A percentile compares a stretch with the other conserved stretches of the same genome.
Evolutionary conservation across 192 early-diverging fungal genomes (phyloP).

Genomic region (Entomortierella beljakovae): DNA sequence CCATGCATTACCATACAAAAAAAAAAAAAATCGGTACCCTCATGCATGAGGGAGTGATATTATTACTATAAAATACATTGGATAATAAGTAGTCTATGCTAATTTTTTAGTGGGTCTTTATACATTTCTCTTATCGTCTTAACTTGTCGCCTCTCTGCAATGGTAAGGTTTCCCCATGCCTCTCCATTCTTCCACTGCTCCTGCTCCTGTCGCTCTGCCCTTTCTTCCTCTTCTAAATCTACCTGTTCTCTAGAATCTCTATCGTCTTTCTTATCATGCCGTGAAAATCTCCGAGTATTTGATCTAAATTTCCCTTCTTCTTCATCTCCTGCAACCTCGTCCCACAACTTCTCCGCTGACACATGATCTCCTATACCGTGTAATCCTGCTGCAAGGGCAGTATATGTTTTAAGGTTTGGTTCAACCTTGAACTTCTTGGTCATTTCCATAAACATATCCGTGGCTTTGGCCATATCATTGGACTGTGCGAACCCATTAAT

Average conservation of each 20-base stretch:
- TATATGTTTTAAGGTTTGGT: constrained; percentile 49
- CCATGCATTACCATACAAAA: neutral
- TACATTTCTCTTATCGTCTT: constrained; percentile 28
- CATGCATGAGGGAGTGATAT: neutral
- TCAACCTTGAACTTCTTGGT: constrained; percentile 23
- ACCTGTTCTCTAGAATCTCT: neutral
- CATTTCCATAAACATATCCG: constrained; percentile 35
- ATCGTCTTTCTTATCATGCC: neutral
- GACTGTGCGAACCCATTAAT: constrained; percentile 37
- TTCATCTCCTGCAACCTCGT: constrained; percentile 24
- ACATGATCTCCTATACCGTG: constrained; percentile 30
- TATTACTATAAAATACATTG: neutral
- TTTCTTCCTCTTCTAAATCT: neutral
- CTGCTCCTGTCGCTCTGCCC: neutral
- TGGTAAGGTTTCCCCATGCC: neutral
- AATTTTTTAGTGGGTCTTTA: constrained; percentile 16
- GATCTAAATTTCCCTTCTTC: neutral
- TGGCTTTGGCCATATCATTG: constrained; percentile 28
- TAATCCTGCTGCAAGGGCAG: constrained; percentile 28
- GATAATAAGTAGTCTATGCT: neutral
- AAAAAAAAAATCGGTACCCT: neutral
- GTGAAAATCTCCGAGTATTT: neutral
- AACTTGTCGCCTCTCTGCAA: constrained; percentile 24
- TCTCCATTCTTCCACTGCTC: neutral
- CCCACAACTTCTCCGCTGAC: constrained; percentile 32